phyloP scores from a whole-genome alignment of 495 filamentous ascomycete species.

The Hypoxylon intermedium region DNA sequence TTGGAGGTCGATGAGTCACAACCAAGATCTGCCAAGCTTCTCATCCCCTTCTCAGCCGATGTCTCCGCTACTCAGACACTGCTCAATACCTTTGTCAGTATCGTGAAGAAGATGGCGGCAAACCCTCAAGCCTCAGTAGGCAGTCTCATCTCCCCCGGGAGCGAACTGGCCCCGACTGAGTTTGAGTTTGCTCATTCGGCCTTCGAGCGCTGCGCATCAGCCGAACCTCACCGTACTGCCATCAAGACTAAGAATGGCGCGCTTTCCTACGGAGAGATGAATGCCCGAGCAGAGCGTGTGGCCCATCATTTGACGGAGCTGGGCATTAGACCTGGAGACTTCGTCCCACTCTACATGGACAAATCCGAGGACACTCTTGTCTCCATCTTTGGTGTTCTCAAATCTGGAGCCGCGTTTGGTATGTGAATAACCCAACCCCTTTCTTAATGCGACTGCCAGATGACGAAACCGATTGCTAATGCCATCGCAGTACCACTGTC shows the following conservation, averaged over 20 bases:
- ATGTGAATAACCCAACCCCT: no score
- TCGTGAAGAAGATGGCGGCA: background rate
- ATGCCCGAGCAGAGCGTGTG: slow-evolving; percentile 32
- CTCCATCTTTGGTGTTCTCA: slow-evolving; percentile 47
- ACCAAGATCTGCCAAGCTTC: background rate
- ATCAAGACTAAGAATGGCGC: background rate
- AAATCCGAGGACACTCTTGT: slow-evolving; percentile 51
- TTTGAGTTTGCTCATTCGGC: background rate
- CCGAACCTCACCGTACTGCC: background rate
- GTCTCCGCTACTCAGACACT: background rate
- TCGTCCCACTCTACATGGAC: slow-evolving; percentile 51
- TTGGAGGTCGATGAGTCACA: background rate
- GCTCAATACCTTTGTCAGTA: background rate
- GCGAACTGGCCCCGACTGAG: background rate
- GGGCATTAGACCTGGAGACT: slow-evolving; percentile 41
- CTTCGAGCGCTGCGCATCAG: background rate
- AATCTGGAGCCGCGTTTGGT: slow-evolving; percentile 47
- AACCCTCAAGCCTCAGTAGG: background rate
- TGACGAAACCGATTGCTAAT: no score
- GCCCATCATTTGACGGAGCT: slow-evolving; percentile 41
- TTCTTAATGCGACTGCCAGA: no score
- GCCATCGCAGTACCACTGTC: slow-evolving; percentile 64
- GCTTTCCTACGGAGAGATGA: background rate
- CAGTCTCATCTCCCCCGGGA: background rate
- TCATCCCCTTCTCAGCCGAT: background rate